Evolutionary conservation across 208 protist genomes (phyloP).

Genomic region (Leishmania braziliensis): DNA sequence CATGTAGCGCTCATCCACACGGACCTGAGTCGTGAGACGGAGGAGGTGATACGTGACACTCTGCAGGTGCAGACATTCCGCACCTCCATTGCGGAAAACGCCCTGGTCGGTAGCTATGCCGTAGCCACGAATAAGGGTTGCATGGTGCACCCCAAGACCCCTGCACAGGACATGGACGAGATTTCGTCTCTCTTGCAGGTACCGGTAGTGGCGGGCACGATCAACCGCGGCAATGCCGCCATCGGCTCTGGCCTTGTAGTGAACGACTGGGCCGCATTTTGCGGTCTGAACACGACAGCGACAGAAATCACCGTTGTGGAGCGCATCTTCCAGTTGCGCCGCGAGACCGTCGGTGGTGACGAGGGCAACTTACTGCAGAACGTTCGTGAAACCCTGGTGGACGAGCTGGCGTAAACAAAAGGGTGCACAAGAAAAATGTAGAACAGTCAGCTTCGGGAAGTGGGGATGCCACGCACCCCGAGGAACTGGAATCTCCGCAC

Average conservation of each 20-base stretch:
- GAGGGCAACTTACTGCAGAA: slow-evolving; percentile 85
- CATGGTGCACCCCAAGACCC: slow-evolving; percentile 97
- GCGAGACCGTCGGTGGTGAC: slow-evolving; percentile 48
- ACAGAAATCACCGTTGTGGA: slow-evolving; percentile 99
- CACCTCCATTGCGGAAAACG: slow-evolving; percentile 97
- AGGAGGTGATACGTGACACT: slow-evolving; percentile 99
- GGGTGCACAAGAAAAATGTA: not conserved
- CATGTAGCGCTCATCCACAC: slow-evolving; percentile 99
- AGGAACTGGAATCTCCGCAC: too few species aligned
- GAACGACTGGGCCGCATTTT: slow-evolving; percentile 99
- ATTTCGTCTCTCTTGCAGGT: slow-evolving; percentile 98
- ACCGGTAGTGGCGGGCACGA: slow-evolving; percentile 98
- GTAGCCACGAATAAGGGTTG: slow-evolving; percentile 98
- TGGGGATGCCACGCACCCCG: not conserved
- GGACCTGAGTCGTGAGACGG: slow-evolving; percentile 99
- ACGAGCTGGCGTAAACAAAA: slow-evolving; percentile 80
- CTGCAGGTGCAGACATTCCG: slow-evolving; percentile 99
- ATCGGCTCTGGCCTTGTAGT: slow-evolving; percentile 96
- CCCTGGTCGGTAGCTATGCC: slow-evolving; percentile 99
- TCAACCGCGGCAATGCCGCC: slow-evolving; percentile 98
- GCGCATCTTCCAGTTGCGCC: slow-evolving; percentile 98
- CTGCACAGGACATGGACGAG: slow-evolving; percentile 98
- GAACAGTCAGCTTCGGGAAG: not conserved
- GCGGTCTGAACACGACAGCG: slow-evolving; percentile 98
- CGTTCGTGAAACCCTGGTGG: slow-evolving; percentile 85